These are phyloP conservation scores for Carnegiea gigantea DNA, from an alignment of 179 eudicot genomes.

Conservation along the genomic window DNA sequence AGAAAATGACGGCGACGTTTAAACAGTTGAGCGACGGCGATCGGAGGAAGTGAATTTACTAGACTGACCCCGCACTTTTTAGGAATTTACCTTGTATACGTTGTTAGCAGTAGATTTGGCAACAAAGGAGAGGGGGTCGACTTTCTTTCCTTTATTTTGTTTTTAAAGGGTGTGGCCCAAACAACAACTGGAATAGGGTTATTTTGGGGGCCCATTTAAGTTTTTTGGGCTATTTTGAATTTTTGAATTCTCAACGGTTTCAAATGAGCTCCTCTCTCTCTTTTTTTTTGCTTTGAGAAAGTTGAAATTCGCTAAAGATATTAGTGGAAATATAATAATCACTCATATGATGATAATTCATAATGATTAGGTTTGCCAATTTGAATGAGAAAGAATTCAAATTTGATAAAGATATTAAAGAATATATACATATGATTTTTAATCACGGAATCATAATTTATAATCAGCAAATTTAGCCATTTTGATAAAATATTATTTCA, in stretches of 20 bases:
- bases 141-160: not conserved
- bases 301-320: not conserved
- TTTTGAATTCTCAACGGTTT: not conserved
- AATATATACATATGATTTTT: too few species aligned
- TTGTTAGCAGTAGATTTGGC: not conserved
- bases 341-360: not conserved
- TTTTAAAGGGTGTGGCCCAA: not conserved
- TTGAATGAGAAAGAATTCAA: not conserved
- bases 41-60: slow-evolving; percentile 14
- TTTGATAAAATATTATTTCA: too few species aligned
- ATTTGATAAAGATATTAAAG: too few species aligned
- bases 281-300: not conserved
- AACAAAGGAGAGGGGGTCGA: not conserved
- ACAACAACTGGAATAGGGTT: not conserved
- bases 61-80: slow-evolving; percentile 14
- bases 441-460: too few species aligned
- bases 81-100: not conserved
- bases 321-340: not conserved
- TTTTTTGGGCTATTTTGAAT: not conserved
- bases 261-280: not conserved
- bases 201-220: not conserved
- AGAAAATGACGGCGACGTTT: slow-evolving; percentile 37
- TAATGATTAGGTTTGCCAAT: not conserved
- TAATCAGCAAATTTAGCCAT: too few species aligned
- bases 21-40: slow-evolving; percentile 26